Evolutionary conservation across 805 yeast genomes (phyloP), one percentile per base, ranked within the genome.

Genomic region (Metschnikowia cubensis): DNA sequence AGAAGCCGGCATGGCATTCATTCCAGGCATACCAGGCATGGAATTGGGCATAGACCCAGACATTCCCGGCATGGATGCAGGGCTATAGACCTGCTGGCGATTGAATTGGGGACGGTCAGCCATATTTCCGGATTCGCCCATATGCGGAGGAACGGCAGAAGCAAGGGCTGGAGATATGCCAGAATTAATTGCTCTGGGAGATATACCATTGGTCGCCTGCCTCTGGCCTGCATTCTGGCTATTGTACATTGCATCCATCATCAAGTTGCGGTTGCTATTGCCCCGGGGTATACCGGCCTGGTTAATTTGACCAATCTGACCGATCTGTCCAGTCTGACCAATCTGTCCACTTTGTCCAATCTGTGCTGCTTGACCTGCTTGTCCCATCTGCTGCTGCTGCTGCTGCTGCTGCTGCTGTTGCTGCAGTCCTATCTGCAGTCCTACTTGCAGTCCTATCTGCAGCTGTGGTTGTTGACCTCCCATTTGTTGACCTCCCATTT

Each of bases 231-330:
- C 43, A 41, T 41, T 41, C 18, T 41, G 44, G 11, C 38, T 34
- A 20, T 42, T 42, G n/a, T 33, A 31, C 41, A 46, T 15, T 18
- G 31, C 47, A 35, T 42, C 48, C 50, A 18, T 22, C 40, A 20
- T 48, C 52, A 32, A 35, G 47, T 35, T 40, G 49, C 37, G 42
- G 51, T 25, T 52, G 52, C 45, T 17, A 17, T 21, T 32, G 6
- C 41, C 21, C 33, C 33, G 20, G 20, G 21, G 40, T 14, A 42
- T 33, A 14, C 49, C 50, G 46, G 47, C 44, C 36, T 45, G 54
- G 25, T 31, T 20, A 11, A 21, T 22, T 14, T 36, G 39, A 17
- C 39, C 39, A 13, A 35, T 8, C 39, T 14, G 22, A 18, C 20
- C n/a, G 8, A 25, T 25, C 4, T 25, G 29, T 25, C 29, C 29